Evolutionary conservation across 169 alveolate genomes (phyloP).

Genomic region (Babesia sp.): DNA sequence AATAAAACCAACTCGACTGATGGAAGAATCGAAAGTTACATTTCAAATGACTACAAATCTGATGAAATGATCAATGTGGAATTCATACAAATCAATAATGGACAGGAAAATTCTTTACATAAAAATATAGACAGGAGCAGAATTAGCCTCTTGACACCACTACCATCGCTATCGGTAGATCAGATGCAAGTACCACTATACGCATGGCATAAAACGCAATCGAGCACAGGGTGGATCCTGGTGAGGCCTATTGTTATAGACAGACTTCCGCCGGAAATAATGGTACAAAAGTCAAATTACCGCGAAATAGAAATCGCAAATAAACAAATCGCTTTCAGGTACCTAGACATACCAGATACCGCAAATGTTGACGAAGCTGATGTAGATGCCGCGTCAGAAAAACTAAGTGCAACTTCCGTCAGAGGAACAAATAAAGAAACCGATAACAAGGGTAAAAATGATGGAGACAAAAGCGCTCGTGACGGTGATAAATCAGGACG

Average conservation of each 20-base stretch:
- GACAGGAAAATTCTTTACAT: constrained; percentile 59
- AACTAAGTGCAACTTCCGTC: neutral
- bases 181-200: constrained; percentile 64
- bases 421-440: neutral
- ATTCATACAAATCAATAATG: constrained; percentile 64
- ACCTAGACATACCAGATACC: constrained; percentile 40
- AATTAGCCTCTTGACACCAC: constrained; percentile 62
- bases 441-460: constrained; percentile 20
- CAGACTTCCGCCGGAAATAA: constrained; percentile 66
- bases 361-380: constrained; percentile 1
- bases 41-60: constrained; percentile 56
- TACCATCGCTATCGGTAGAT: constrained; percentile 59
- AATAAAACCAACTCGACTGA: constrained; percentile 9
- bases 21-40: constrained; percentile 31
- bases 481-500: constrained; percentile 61
- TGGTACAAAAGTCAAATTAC: constrained; percentile 63
- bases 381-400: constrained; percentile 4
- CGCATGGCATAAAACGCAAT: constrained; percentile 70
- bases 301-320: constrained; percentile 67
- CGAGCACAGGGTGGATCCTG: constrained; percentile 67
- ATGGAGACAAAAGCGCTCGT: constrained; percentile 20
- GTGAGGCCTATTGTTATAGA: constrained; percentile 68
- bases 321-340: constrained; percentile 66
- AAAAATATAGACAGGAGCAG: constrained; percentile 64
- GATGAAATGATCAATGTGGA: constrained; percentile 68